Conservation (phyloP, 139 green algal species). For the Haematococcus sp. region DNA sequence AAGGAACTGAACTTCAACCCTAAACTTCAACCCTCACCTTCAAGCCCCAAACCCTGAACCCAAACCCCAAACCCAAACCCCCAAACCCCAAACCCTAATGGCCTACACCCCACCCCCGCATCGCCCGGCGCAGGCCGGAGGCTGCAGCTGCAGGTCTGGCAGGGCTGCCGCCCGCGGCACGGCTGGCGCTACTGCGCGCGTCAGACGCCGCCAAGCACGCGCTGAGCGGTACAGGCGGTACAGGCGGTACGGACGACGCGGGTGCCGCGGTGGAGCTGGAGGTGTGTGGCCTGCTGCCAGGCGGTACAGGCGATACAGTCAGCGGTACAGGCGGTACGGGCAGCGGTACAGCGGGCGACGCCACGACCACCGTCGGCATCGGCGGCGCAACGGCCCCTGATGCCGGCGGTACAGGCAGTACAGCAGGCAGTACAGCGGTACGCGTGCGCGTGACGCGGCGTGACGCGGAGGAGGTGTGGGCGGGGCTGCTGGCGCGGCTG, state of each 20-base stretch:
- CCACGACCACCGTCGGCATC: no score
- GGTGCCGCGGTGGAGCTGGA: not conserved
- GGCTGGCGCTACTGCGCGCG: constrained; percentile 12
- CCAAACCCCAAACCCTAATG: no score
- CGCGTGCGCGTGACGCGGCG: constrained; percentile 12
- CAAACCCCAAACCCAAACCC: no score
- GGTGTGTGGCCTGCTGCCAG: not conserved
- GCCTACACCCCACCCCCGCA: not conserved
- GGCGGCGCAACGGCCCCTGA: not conserved
- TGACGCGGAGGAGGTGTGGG: constrained; percentile 21
- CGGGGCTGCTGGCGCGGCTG: constrained; percentile 39
- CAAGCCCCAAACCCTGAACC: no score
- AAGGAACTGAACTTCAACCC: no score
- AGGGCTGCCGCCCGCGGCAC: not conserved
- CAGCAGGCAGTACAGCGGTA: not conserved
- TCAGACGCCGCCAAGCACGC: constrained; percentile 43
- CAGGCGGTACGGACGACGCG: not conserved
- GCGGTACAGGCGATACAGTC: not conserved
- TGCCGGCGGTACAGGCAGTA: not conserved
- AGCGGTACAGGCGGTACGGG: not conserved
- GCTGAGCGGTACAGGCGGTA: constrained; percentile 13
- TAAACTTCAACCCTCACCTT: no score
- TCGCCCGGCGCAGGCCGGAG: not conserved
- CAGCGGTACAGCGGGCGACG: no score
- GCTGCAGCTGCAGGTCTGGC: constrained; percentile 11